A percentile compares a stretch with the other conserved stretches of the same genome.
These are phyloP conservation scores for Lentinula guzmanii DNA, from an alignment of 768 basidiomycete genomes.

Conservation along the genomic window DNA sequence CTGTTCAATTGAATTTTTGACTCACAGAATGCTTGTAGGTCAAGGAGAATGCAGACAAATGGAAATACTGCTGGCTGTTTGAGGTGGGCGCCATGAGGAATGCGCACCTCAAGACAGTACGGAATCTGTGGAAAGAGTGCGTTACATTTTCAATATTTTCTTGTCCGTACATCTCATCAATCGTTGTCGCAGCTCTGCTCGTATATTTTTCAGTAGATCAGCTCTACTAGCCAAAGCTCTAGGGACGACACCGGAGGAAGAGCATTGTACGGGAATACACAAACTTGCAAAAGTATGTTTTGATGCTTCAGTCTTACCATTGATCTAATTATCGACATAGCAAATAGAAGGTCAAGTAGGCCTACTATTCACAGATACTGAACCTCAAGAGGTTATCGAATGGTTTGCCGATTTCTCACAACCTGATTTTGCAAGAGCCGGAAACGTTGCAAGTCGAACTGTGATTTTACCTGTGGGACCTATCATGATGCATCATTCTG, in stretches of 20 bases:
- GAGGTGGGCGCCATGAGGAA: constrained; percentile 95
- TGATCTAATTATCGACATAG: constrained; percentile 29
- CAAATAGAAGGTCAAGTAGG: constrained; percentile 95
- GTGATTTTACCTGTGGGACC: constrained; percentile 80
- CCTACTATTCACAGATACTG: constrained; percentile 84
- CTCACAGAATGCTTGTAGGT: constrained; percentile 39
- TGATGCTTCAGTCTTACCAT: not conserved
- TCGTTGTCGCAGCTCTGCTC: constrained; percentile 50
- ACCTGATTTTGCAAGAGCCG: constrained; percentile 87
- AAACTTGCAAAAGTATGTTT: constrained; percentile 69
- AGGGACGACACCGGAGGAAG: constrained; percentile 81
- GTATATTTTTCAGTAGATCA: constrained; percentile 83
- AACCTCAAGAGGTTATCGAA: constrained; percentile 84
- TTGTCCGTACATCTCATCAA: constrained; percentile 4
- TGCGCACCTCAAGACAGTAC: constrained; percentile 87
- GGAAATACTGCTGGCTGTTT: constrained; percentile 94
- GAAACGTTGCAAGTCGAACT: constrained; percentile 71
- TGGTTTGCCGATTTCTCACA: constrained; percentile 93
- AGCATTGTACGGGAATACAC: constrained; percentile 72
- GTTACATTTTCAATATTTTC: constrained; percentile 18
- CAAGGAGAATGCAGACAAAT: constrained; percentile 80
- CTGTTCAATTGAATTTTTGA: not conserved
- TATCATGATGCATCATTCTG: constrained; percentile 73
- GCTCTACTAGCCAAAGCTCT: constrained; percentile 96
- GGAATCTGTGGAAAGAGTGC: constrained; percentile 90